These are phyloP conservation scores for Panellus pusillus DNA, from an alignment of 768 basidiomycete genomes.

Conservation along the genomic window DNA sequence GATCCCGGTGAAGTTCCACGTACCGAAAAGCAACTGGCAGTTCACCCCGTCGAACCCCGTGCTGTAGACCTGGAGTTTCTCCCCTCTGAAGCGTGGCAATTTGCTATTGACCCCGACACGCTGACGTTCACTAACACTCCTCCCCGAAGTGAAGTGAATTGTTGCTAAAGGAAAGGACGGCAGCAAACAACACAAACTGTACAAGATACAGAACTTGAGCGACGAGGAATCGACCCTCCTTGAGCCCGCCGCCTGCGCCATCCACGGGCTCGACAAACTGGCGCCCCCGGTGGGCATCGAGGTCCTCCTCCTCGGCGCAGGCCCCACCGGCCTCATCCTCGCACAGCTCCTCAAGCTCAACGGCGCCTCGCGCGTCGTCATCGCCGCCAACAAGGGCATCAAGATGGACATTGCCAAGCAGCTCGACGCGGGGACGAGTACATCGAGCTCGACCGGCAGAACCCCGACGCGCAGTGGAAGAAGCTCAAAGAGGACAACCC, in stretches of 20 bases:
- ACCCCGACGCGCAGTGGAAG: conserved; percentile 67
- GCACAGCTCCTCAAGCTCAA: conserved; percentile 77
- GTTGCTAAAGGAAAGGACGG: conserved; percentile 22
- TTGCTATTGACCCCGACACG: conserved; percentile 52
- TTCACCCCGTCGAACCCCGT: conserved; percentile 43
- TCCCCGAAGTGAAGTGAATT: conserved; percentile 2
- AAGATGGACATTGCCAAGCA: conserved; percentile 76
- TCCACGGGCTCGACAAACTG: conserved; percentile 90
- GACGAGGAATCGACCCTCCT: conserved; percentile 88
- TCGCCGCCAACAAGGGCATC: conserved; percentile 75
- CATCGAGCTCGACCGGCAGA: conserved; percentile 66
- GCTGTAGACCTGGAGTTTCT: conserved; percentile 54
- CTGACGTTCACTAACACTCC: conserved; percentile 36
- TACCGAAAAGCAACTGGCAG: conserved; percentile 38
- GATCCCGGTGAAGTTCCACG: conserved; percentile 27
- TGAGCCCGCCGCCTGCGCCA: conserved; percentile 88
- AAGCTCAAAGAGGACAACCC: conserved; percentile 68
- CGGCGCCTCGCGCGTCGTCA: conserved; percentile 65
- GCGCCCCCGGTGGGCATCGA: conserved; percentile 80
- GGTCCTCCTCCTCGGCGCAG: conserved; percentile 85
- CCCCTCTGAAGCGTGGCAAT: conserved; percentile 59
- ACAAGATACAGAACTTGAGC: conserved; percentile 83
- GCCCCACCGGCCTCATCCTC: conserved; percentile 79
- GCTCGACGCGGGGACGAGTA: conserved; percentile 72
- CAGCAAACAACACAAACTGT: conserved; percentile 72